phyloP scores from a whole-genome alignment of 805 yeast genomes.

The Danielia reshetovae region DNA sequence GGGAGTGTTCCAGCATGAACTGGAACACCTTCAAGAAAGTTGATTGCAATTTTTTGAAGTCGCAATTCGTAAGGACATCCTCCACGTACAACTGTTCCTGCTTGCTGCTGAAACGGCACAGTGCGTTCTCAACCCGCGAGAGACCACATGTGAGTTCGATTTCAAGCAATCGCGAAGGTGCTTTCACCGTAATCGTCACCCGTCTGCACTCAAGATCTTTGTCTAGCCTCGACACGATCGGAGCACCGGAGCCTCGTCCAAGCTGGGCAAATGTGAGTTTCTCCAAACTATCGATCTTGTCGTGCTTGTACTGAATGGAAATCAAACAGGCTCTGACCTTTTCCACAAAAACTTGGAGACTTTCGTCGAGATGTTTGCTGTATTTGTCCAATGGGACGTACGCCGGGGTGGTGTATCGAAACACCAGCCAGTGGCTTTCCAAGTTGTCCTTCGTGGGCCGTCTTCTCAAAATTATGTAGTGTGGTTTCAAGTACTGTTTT shows the following conservation, averaged over 20 bases:
- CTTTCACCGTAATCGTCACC: too few species aligned
- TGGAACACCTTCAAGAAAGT: conserved; percentile 3
- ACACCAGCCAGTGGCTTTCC: conserved; percentile 24
- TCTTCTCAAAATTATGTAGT: conserved; percentile 43
- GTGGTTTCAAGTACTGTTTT: conserved; percentile 34
- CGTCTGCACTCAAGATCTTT: conserved; percentile 26
- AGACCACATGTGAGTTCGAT: conserved; percentile 22
- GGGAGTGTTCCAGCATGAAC: conserved; percentile 5
- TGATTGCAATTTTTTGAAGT: conserved; percentile 1
- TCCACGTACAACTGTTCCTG: conserved; percentile 5
- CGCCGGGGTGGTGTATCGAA: conserved; percentile 35
- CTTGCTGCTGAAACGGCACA: conserved; percentile 3
- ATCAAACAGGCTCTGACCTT: conserved; percentile 21
- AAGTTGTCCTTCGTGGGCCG: not conserved
- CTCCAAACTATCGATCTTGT: conserved; percentile 20
- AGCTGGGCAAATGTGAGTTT: conserved; percentile 6
- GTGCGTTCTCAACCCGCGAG: conserved; percentile 8
- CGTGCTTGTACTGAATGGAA: conserved; percentile 29
- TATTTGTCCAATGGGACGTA: conserved; percentile 24
- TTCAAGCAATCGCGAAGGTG: too few species aligned
- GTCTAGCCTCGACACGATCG: conserved; percentile 14
- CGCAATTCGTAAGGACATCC: conserved; percentile 7
- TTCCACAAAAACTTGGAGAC: conserved; percentile 19
- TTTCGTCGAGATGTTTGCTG: conserved; percentile 13
- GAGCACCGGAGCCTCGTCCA: conserved; percentile 1